These are phyloP conservation scores for Cladophialophora carrionii DNA, from an alignment of 2,329 filamentous ascomycete species.

Conservation along the genomic window DNA sequence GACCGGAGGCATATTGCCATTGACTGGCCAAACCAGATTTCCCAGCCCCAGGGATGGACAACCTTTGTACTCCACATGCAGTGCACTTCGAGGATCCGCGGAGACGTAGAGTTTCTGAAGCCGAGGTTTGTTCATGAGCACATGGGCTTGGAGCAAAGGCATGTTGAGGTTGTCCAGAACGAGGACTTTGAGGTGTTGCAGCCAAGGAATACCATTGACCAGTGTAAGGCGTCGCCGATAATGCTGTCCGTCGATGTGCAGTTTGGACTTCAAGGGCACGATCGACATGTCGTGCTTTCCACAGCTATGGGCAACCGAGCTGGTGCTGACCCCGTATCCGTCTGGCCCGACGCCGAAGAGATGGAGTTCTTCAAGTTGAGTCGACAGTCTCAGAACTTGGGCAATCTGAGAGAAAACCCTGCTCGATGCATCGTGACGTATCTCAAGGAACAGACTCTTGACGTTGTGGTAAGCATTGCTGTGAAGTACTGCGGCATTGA, in stretches of 20 bases:
- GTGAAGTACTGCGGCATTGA: not conserved
- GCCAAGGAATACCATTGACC: constrained; percentile 20
- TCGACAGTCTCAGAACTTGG: constrained; percentile 14
- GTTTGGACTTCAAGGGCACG: not conserved
- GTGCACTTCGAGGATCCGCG: constrained; percentile 28
- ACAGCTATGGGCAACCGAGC: constrained; percentile 18
- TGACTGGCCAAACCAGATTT: constrained; percentile 6
- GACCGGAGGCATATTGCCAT: constrained; percentile 12
- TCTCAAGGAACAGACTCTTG: constrained; percentile 28
- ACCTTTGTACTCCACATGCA: constrained; percentile 20
- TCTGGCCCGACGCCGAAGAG: constrained; percentile 32
- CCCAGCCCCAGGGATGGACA: not conserved
- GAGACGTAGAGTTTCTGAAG: constrained; percentile 28
- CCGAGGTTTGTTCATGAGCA: constrained; percentile 31
- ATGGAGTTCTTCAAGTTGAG: constrained; percentile 30
- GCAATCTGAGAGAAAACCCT: constrained; percentile 17
- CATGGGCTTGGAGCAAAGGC: constrained; percentile 24
- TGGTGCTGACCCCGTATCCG: constrained; percentile 22
- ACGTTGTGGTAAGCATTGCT: constrained; percentile 16
- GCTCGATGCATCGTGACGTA: constrained; percentile 22
- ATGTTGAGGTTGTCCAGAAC: constrained; percentile 34
- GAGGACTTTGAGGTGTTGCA: constrained; percentile 27
- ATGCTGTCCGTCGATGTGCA: constrained; percentile 25
- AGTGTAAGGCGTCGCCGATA: constrained; percentile 16
- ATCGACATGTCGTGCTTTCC: constrained; percentile 24